These are phyloP conservation scores for Sporothrix mexicana DNA, from an alignment of 2,329 filamentous ascomycete genomes.

Conservation along the genomic window DNA sequence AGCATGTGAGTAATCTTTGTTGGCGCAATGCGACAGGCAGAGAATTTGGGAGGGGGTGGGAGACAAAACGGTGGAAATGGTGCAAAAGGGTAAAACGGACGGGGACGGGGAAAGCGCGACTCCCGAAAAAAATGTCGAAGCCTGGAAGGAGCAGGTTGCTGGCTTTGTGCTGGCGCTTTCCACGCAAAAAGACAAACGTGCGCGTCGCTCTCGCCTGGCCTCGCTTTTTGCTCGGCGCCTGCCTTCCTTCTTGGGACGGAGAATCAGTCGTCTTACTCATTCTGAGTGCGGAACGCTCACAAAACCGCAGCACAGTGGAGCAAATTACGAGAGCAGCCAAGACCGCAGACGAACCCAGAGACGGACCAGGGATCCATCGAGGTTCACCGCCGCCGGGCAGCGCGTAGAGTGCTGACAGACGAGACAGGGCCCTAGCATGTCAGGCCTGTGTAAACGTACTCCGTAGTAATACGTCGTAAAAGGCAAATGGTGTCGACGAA, in stretches of 20 bases:
- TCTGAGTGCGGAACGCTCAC: slow-evolving; percentile 7
- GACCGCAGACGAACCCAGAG: neutral
- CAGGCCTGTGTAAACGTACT: neutral
- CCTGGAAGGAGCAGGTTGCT: slow-evolving; percentile 1
- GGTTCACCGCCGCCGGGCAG: slow-evolving; percentile 19
- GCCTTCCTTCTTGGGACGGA: neutral
- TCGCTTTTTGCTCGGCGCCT: slow-evolving; percentile 21
- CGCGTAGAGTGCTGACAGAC: slow-evolving; percentile 3
- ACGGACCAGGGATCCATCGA: slow-evolving; percentile 15
- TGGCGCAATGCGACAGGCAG: slow-evolving; percentile 24
- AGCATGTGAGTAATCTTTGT: slow-evolving; percentile 22
- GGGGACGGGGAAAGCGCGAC: neutral
- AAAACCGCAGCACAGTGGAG: slow-evolving; percentile 16
- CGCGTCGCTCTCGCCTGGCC: slow-evolving; percentile 5
- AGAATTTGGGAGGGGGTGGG: neutral
- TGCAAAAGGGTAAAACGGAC: slow-evolving; percentile 4
- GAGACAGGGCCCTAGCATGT: no score
- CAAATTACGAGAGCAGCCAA: slow-evolving; percentile 1
- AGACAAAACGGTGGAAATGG: neutral
- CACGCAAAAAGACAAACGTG: slow-evolving; percentile 11
- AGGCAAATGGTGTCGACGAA: neutral
- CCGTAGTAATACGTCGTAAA: neutral
- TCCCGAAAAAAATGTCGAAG: neutral
- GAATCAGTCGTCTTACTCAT: slow-evolving; percentile 26
- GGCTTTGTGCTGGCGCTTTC: neutral